phyloP scores from a whole-genome alignment of 495 filamentous ascomycete genomes.

The Tirmania nivea region DNA sequence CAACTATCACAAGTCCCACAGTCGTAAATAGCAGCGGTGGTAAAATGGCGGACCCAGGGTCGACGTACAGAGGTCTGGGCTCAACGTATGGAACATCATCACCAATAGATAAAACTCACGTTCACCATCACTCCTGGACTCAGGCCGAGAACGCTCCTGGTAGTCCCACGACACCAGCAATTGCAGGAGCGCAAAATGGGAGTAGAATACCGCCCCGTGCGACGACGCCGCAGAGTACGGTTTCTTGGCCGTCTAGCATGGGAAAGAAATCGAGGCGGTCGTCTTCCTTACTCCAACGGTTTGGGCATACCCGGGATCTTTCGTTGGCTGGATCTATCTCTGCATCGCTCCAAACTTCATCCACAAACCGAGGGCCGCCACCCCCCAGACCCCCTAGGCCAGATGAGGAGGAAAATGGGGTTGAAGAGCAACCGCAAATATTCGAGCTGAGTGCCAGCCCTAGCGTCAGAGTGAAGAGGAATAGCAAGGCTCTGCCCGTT shows the following conservation, averaged over 20 bases:
- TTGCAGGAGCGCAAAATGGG: background rate
- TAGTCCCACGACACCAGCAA: background rate
- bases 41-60: background rate
- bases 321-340: background rate
- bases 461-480: background rate
- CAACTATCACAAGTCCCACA: background rate
- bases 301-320: background rate
- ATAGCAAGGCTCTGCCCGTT: background rate
- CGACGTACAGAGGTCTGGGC: background rate
- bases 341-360: background rate
- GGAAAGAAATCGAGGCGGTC: background rate
- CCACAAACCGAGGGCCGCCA: background rate
- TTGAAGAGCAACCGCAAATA: background rate
- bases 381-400: background rate
- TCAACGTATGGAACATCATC: background rate
- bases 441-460: background rate
- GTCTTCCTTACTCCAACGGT: background rate
- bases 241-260: background rate
- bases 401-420: background rate
- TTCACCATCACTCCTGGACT: background rate
- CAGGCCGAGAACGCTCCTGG: background rate
- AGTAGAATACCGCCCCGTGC: background rate
- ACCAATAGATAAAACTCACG: background rate
- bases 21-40: background rate
- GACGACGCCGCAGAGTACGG: background rate